Base-by-base conservation (phyloP, 2,329 filamentous ascomycete genomes). In the Paecilomyces fulvus region DNA sequence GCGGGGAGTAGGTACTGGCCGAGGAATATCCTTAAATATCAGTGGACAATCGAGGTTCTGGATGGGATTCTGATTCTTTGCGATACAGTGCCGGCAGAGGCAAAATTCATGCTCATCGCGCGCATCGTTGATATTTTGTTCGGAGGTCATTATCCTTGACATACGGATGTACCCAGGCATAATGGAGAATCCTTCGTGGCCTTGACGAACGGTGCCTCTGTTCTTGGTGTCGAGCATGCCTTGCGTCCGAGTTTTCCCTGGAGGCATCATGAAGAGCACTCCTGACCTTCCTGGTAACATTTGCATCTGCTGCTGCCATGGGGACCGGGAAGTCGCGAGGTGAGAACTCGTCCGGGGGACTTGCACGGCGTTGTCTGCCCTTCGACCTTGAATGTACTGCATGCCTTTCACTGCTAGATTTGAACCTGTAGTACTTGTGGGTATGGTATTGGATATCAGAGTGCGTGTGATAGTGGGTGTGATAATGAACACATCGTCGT, bases 401-500 rank as follows among this genome's bases (percentile, higher is more conserved):
- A 49, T 8, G 48, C 3, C 55, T 55, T 12, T 23, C 20, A 21
- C 17, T 23, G 52, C 49, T 30, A 28, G 49, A 17, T 49, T 48
- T 30, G 33, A 43, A 37, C 51, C 43, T 8, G 52, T 31, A 28
- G 28, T 54, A 30, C 52, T 56, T 51, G 56, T 59, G 53, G 56
- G 58, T 49, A 59, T 67, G 56, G 65, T 59, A 23, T 63, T 65
- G 54, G 65, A 66, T 58, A 70, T 69, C 67, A 67, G 67, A 66
- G 69, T 75, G 67, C 64, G 70, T 61, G 65, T 75, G 70, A 67
- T 71, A 71, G 68, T 75, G 67, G 68, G 73, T 68, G 66, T 71
- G 66, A 67, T 69, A 66, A 68, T 69, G 64, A 67, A 67, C 56
- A 67, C 65, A 68, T 71, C 63, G 65, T 68, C 65, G 20, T 65